phyloP scores from a whole-genome alignment of 2,329 filamentous ascomycete genomes.

The Fusarium chuoi region DNA sequence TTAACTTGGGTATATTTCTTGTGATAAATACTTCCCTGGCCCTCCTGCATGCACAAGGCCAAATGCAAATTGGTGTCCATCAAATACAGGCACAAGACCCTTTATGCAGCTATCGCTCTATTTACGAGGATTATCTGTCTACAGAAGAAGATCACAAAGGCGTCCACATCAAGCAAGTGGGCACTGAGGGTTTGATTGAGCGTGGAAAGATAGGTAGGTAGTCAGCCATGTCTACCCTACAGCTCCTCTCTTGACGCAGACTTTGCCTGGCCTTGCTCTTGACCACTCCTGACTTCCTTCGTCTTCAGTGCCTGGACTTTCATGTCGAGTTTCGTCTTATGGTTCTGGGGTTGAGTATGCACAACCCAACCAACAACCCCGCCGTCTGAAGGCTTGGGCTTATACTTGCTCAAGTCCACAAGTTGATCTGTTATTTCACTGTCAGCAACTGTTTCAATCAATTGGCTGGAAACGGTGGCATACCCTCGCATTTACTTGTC shows the following conservation, averaged over 20 bases:
- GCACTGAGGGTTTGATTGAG: neutral
- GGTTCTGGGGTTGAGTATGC: slow-evolving; percentile 46
- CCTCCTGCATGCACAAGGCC: neutral
- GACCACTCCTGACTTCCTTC: slow-evolving; percentile 31
- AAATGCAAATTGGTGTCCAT: neutral
- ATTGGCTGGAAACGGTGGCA: slow-evolving; percentile 19
- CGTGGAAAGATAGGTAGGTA: neutral
- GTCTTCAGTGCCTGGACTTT: slow-evolving; percentile 49
- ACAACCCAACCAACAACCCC: slow-evolving; percentile 46
- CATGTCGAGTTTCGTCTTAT: slow-evolving; percentile 50
- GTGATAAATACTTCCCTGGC: neutral
- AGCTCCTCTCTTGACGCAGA: slow-evolving; percentile 42
- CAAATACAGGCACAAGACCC: slow-evolving; percentile 1
- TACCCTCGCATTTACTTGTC: slow-evolving; percentile 55
- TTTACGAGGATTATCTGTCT: neutral
- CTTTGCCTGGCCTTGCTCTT: slow-evolving; percentile 11
- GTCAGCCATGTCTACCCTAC: slow-evolving; percentile 3
- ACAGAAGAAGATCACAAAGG: neutral
- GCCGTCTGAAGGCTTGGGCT: slow-evolving; percentile 37
- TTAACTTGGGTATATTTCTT: neutral
- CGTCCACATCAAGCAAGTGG: neutral
- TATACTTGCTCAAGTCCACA: slow-evolving; percentile 46
- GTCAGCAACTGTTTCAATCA: slow-evolving; percentile 3
- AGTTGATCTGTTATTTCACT: slow-evolving; percentile 37
- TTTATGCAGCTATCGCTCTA: slow-evolving; percentile 6